Base-by-base conservation (phyloP, 352 stramenopile species). In the Pythium dissotocum region DNA sequence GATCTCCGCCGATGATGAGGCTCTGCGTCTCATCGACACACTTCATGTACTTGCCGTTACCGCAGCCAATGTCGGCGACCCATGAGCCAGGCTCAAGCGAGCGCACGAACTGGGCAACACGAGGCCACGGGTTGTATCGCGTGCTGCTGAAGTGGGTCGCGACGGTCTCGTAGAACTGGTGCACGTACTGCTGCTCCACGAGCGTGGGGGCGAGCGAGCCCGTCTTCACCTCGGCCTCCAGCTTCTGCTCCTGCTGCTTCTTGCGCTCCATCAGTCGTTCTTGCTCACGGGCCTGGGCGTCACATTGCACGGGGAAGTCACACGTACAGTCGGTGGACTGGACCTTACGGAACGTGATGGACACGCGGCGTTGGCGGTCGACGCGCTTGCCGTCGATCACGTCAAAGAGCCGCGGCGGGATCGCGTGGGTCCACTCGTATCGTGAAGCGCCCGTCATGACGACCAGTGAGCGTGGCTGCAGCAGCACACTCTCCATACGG, bases 21-120 rank as follows among this genome's bases (percentile, higher is more conserved):
- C 77, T 88, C 64, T 83, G 61, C 10, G 67, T 70, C 14, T 73
- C 36, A 51, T 85, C 69, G 12, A 95, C 79, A 63, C 83, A 93
- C 64, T 91, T 91, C 87, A 95, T 93, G 69, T 96, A 96, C 72
- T 96, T 96, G 55, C 88, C 88, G 49, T 96, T 96, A 48, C 87
- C 88, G 46, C 88, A 96, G 24, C 88, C 88, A 52, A 96, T 83
- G 74, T 96, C 88, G 9, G 83, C 83, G 64, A 96, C 75, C 44
- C 91, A 63, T 8, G 87, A 91, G 1, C 86, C 84, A 14, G 64
- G 71, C 26, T 80, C 76, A 12, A 94, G 58, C 13, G 75, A 72
- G 10, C 77, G 72, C 24, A 95, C 84, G 62, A 96, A 94, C 33
- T 75, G 49, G 18, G 78, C 84, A 8, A 96, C 84, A 18, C 76